A percentile compares a stretch with the other conserved stretches of the same genome.
phyloP scores from a whole-genome alignment of 1,284 basidiomycete species.

The Sutorius eximius region DNA sequence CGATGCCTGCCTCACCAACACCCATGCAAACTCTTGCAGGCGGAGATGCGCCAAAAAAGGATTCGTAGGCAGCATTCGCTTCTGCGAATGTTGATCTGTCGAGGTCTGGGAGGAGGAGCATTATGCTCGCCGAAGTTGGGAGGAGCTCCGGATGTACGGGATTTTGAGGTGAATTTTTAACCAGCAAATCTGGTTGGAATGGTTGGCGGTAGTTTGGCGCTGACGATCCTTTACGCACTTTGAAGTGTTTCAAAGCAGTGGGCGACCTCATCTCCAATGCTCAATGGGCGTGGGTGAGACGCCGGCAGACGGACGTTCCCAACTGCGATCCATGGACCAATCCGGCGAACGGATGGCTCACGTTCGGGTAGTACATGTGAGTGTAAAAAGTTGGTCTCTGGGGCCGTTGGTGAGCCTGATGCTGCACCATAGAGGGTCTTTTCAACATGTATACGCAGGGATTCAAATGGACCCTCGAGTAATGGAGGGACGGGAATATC shows the following conservation, averaged over 20 bases:
- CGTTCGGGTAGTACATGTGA: slow-evolving; percentile 5
- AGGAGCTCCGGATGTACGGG: slow-evolving; percentile 36
- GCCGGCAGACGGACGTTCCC: slow-evolving; percentile 48
- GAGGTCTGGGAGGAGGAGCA: slow-evolving; percentile 84
- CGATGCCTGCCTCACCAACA: slow-evolving; percentile 56
- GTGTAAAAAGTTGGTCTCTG: not conserved
- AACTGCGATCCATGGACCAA: slow-evolving; percentile 56
- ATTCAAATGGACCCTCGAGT: slow-evolving; percentile 45
- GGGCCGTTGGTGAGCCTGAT: not conserved
- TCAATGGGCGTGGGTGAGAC: slow-evolving; percentile 41
- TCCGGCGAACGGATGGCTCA: slow-evolving; percentile 23
- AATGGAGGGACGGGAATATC: slow-evolving; percentile 47
- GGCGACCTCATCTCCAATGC: slow-evolving; percentile 60
- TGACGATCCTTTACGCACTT: slow-evolving; percentile 43
- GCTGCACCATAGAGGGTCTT: slow-evolving; percentile 3
- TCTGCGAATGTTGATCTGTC: slow-evolving; percentile 58
- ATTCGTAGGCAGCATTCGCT: slow-evolving; percentile 77
- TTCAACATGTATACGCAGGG: slow-evolving; percentile 14
- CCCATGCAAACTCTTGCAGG: slow-evolving; percentile 92
- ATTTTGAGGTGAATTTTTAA: not conserved
- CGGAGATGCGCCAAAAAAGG: slow-evolving; percentile 88
- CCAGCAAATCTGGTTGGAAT: slow-evolving; percentile 15
- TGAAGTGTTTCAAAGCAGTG: slow-evolving; percentile 58
- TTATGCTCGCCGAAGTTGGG: slow-evolving; percentile 74
- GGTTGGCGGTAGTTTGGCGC: slow-evolving; percentile 1